Percentiles rank a stretch among this genome's conserved stretches.
Evolutionary conservation across 306 rosid species (phyloP).

Genomic region (Gastrolobium villosum): DNA sequence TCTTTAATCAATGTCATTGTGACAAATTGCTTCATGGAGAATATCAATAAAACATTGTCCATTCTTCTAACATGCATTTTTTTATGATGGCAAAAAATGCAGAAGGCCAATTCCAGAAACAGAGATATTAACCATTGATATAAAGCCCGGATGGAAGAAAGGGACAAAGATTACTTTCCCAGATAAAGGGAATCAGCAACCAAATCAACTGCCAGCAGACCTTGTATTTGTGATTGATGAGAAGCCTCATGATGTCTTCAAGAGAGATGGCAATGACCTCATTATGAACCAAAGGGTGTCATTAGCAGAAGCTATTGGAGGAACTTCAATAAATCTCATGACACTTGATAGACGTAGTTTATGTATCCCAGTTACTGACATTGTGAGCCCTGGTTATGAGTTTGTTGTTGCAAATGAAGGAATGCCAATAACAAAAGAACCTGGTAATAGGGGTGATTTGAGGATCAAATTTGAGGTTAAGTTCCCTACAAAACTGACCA

Average conservation of each 20-base stretch:
- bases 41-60: neutral
- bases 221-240: conserved; percentile 92
- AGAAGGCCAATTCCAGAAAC: conserved; percentile 71
- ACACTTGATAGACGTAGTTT: conserved; percentile 70
- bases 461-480: conserved; percentile 85
- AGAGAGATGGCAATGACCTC: conserved; percentile 87
- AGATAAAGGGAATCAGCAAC: conserved; percentile 89
- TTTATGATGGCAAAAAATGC: conserved; percentile 30
- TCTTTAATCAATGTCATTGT: neutral
- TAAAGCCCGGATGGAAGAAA: conserved; percentile 97
- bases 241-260: conserved; percentile 80
- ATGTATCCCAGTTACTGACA: conserved; percentile 68
- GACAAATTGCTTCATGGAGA: neutral
- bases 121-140: conserved; percentile 83
- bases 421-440: conserved; percentile 87
- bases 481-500: conserved; percentile 77
- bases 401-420: conserved; percentile 75
- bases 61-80: conserved; percentile 6
- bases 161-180: conserved; percentile 97
- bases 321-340: conserved; percentile 66
- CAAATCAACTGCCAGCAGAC: conserved; percentile 84
- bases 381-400: conserved; percentile 89
- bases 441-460: conserved; percentile 79
- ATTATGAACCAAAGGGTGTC: conserved; percentile 71
- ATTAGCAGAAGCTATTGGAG: conserved; percentile 88